Conservation (phyloP, 2,329 filamentous ascomycete species). For the Monilinia aucupariae region DNA sequence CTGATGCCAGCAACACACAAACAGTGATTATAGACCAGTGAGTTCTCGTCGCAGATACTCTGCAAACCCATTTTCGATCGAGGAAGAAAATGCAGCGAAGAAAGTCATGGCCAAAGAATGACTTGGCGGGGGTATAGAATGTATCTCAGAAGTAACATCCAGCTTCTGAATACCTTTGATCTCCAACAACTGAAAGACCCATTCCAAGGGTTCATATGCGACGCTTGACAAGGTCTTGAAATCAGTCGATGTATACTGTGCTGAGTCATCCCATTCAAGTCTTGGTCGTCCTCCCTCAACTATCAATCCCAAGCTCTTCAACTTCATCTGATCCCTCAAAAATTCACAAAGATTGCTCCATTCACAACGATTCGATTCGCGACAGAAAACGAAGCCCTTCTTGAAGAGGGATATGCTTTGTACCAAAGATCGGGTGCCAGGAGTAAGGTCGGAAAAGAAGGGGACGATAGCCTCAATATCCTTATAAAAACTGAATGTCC, state of each 20-base stretch:
- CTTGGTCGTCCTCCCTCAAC: constrained; percentile 50
- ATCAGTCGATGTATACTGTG: constrained; percentile 42
- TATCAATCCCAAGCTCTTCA: constrained; percentile 45
- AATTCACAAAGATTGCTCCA: constrained; percentile 50
- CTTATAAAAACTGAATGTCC: constrained; percentile 54
- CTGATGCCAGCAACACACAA: neutral
- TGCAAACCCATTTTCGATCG: constrained; percentile 51
- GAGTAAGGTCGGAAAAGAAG: constrained; percentile 53
- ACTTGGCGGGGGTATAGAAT: constrained; percentile 43
- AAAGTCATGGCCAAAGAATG: constrained; percentile 50
- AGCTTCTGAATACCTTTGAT: constrained; percentile 46
- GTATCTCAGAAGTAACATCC: constrained; percentile 48
- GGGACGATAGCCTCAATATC: constrained; percentile 56
- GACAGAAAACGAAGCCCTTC: constrained; percentile 47
- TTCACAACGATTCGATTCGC: constrained; percentile 51
- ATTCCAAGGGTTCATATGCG: constrained; percentile 48
- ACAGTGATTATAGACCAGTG: constrained; percentile 9
- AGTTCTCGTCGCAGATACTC: constrained; percentile 44
- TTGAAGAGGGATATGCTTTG: constrained; percentile 50
- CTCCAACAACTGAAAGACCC: constrained; percentile 50
- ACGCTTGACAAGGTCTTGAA: constrained; percentile 42
- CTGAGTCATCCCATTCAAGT: constrained; percentile 45
- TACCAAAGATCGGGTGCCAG: constrained; percentile 43
- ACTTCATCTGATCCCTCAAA: constrained; percentile 37
- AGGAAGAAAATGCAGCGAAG: constrained; percentile 55